These are phyloP conservation scores for Starmerella powellii DNA, from an alignment of 805 yeast genomes.

Conservation along the genomic window DNA sequence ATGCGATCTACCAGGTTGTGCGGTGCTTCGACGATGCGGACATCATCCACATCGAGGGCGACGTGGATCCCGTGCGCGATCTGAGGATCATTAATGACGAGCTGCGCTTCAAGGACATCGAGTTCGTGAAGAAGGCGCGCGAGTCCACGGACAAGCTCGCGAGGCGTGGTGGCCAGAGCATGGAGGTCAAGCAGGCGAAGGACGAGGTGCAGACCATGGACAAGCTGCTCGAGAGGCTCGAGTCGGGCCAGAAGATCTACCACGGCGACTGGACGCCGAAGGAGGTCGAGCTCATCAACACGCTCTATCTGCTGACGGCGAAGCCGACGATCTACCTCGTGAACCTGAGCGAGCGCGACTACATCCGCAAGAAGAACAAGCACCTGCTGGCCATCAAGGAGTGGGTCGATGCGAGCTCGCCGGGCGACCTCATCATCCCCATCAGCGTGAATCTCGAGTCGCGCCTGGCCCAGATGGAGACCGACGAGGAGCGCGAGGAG, in stretches of 20 bases:
- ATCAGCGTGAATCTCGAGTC: conserved; percentile 87
- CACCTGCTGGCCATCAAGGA: conserved; percentile 66
- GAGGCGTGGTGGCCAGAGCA: conserved; percentile 76
- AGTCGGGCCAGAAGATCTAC: conserved; percentile 79
- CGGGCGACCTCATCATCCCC: conserved; percentile 86
- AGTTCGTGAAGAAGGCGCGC: conserved; percentile 74
- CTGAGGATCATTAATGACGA: conserved; percentile 83
- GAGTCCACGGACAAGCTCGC: conserved; percentile 69
- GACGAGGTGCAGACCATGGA: conserved; percentile 69
- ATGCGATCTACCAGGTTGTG: conserved; percentile 94
- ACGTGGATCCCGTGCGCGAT: conserved; percentile 91
- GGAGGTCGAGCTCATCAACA: conserved; percentile 83
- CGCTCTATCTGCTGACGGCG: conserved; percentile 79
- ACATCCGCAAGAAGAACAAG: conserved; percentile 78
- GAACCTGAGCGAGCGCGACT: conserved; percentile 82
- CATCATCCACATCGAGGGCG: conserved; percentile 92
- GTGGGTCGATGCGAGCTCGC: conserved; percentile 82
- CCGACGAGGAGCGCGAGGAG: conserved; percentile 67
- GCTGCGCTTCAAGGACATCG: conserved; percentile 91
- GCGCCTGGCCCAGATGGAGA: conserved; percentile 74
- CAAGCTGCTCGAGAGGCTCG: conserved; percentile 60
- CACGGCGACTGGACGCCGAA: conserved; percentile 78
- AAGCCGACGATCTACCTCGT: conserved; percentile 89
- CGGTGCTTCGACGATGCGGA: conserved; percentile 97
- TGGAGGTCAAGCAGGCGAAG: conserved; percentile 80